Evolutionary conservation across 805 yeast species (phyloP), one percentile per base, ranked within the genome.

Genomic region (Candida golubevii): DNA sequence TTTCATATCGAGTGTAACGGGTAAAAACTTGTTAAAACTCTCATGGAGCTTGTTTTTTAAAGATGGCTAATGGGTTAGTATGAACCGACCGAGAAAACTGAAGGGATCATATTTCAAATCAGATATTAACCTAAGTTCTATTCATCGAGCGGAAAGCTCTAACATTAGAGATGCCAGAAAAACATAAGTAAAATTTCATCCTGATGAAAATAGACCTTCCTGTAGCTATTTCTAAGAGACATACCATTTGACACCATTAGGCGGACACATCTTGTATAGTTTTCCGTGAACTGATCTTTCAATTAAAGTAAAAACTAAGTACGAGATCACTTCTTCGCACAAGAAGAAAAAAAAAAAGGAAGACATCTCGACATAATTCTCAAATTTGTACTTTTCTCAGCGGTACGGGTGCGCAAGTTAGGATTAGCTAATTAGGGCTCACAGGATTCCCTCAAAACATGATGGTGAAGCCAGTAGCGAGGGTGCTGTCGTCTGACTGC

Each of bases 141-240:
- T 76, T 84, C 90, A 84, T 82, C 75, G 89, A 81, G 76, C 82
- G 72, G 75, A 69, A 71, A 75, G 80, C 78, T 72, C 89, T 84
- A 83, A 82, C 86, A 83, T 83, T 84, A 84, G 89, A 84, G 90
- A 84, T 84, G 90, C 90, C 90, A 84, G 90, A 84, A 83, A 83
- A 81, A 80, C 68, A 66, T 56, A 41, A 51, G 45, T 50, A 55
- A 65, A 59, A 48, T 54, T 61, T 69, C 75, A 68, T 69, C 75
- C 65, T 44, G 43, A 33, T 39, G 46, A 38, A 12, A 18, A 28
- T 31, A 26, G 35, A 39, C 41, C 44, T 29, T 6, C n/a, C 4
- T 29, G 11, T 29, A 29, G 23, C 32, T 11, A 4, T 12, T 4
- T 29, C 23, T 32, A 37, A 38, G 12, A 28, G 14, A 44, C 29